Evolutionary conservation across 345 rosid genomes (phyloP).

Genomic region (Rhizophora mangle): DNA sequence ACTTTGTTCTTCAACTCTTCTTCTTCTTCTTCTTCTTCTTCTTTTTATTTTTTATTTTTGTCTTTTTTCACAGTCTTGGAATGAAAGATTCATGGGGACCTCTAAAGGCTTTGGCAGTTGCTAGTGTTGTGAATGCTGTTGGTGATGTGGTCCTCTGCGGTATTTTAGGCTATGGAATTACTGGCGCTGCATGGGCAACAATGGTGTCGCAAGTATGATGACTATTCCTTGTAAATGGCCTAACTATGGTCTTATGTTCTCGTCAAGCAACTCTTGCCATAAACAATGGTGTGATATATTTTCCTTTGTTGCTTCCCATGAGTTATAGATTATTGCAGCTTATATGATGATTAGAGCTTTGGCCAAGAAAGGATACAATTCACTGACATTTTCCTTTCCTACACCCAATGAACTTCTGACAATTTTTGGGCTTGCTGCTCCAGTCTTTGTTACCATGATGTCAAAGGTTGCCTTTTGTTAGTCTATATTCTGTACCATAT

Average conservation of each 20-base stretch:
- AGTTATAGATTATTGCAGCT: slow-evolving; percentile 62
- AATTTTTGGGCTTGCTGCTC: slow-evolving; percentile 69
- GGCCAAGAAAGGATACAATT: slow-evolving; percentile 69
- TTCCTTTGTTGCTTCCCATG: slow-evolving; percentile 1
- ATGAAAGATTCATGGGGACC: slow-evolving; percentile 99
- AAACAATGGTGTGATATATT: background rate
- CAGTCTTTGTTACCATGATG: slow-evolving; percentile 68
- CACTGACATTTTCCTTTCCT: slow-evolving; percentile 57
- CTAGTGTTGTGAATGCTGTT: slow-evolving; percentile 65
- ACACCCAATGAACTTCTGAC: slow-evolving; percentile 49
- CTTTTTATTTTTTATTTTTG: background rate
- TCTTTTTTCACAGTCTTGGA: slow-evolving; percentile 63
- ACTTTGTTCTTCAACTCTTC: background rate
- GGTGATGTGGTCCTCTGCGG: slow-evolving; percentile 78
- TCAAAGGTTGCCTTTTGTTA: slow-evolving; percentile 48
- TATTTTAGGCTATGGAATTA: slow-evolving; percentile 74
- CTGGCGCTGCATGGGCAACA: slow-evolving; percentile 98
- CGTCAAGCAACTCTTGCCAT: background rate
- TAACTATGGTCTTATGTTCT: background rate
- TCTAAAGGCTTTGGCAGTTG: slow-evolving; percentile 73
- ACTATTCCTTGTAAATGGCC: background rate
- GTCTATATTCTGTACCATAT: background rate
- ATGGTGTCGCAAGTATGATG: slow-evolving; percentile 81
- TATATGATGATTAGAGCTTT: slow-evolving; percentile 78
- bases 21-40: no score